Percentiles rank a stretch among this genome's conserved stretches.
These are phyloP conservation scores for Arachnomyces sp. DNA, from an alignment of 2,329 filamentous ascomycete genomes.

Conservation along the genomic window DNA sequence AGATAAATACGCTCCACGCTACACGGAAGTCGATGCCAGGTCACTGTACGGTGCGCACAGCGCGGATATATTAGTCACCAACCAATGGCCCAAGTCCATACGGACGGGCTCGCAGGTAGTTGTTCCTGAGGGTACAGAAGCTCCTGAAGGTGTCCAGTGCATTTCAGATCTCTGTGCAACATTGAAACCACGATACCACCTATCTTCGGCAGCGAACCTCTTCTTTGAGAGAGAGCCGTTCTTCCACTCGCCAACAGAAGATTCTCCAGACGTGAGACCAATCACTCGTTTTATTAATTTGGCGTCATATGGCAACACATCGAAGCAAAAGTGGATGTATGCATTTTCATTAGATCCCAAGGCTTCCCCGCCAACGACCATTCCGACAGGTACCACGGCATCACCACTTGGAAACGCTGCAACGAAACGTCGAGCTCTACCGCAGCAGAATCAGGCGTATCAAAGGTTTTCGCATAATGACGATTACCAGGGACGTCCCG, in stretches of 20 bases:
- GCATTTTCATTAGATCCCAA: conserved; percentile 60
- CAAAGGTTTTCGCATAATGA: conserved; percentile 32
- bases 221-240: conserved; percentile 93
- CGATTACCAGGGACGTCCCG: conserved; percentile 24
- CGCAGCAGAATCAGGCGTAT: conserved; percentile 28
- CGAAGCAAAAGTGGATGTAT: conserved; percentile 59
- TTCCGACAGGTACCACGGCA: conserved; percentile 64
- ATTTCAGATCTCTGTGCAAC: conserved; percentile 69
- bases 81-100: conserved; percentile 72
- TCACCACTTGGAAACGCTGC: conserved; percentile 52
- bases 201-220: conserved; percentile 60
- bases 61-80: conserved; percentile 80
- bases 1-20: conserved; percentile 67
- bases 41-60: conserved; percentile 65
- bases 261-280: conserved; percentile 46
- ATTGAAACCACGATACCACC: conserved; percentile 87
- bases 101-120: conserved; percentile 58
- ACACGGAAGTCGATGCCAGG: conserved; percentile 68
- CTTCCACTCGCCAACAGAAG: conserved; percentile 54
- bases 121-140: conserved; percentile 46
- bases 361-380: conserved; percentile 49
- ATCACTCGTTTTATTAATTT: conserved; percentile 88
- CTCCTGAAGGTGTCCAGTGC: conserved; percentile 52
- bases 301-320: conserved; percentile 64
- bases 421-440: conserved; percentile 50